phyloP scores from a whole-genome alignment of 805 yeast species.

The Starmerella khaoyaiensis region DNA sequence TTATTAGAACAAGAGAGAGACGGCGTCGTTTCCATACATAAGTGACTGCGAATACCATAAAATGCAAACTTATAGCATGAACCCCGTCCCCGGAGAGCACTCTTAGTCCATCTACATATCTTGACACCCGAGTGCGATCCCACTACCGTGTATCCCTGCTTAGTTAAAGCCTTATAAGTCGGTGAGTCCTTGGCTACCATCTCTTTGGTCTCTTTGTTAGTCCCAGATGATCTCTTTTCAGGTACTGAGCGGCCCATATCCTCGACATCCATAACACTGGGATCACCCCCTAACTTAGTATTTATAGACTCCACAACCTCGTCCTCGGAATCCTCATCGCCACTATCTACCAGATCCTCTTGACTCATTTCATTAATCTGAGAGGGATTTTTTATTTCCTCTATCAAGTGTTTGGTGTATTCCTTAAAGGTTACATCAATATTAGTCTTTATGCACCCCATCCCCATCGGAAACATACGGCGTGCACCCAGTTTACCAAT shows the following conservation, averaged over 20 bases:
- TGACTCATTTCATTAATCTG: constrained; percentile 42
- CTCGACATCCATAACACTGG: constrained; percentile 62
- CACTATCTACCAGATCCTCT: constrained; percentile 44
- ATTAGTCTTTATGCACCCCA: constrained; percentile 58
- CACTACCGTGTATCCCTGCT: constrained; percentile 85
- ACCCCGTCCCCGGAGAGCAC: constrained; percentile 86
- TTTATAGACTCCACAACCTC: constrained; percentile 25
- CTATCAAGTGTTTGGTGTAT: constrained; percentile 53
- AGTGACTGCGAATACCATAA: constrained; percentile 78
- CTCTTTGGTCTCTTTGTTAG: constrained; percentile 35
- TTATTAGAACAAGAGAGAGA: constrained; percentile 86
- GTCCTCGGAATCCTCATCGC: constrained; percentile 35
- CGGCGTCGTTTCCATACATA: constrained; percentile 94
- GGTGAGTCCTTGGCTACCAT: constrained; percentile 89
- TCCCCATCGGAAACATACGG: constrained; percentile 71
- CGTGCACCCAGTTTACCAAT: constrained; percentile 76
- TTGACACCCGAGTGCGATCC: constrained; percentile 94
- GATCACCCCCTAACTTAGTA: neutral
- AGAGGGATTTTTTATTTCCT: constrained; percentile 45
- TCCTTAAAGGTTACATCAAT: constrained; percentile 46
- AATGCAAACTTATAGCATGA: constrained; percentile 88
- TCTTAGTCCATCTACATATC: constrained; percentile 91
- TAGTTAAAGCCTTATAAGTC: constrained; percentile 73
- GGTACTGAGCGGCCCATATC: constrained; percentile 59
- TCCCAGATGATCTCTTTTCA: constrained; percentile 3